Percentiles rank a stretch among this genome's conserved stretches.
phyloP scores from a whole-genome alignment of 805 yeast genomes.

The Wickerhamiella slavikovae region DNA sequence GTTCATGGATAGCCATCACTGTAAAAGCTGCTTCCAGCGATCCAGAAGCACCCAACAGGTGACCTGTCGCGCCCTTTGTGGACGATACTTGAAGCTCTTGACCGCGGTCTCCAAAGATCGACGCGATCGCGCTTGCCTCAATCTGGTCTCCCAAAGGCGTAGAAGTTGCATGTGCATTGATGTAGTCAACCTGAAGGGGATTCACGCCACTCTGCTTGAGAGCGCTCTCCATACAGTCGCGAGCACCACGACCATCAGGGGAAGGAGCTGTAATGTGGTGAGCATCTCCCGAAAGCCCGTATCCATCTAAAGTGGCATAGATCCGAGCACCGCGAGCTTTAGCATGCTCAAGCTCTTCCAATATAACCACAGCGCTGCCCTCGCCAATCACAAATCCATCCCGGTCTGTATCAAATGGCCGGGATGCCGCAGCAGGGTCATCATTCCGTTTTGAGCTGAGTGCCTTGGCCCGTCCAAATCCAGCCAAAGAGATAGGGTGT shows the following conservation, averaged over 20 bases:
- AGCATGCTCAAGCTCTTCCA: conserved; percentile 70
- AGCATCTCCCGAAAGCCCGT: conserved; percentile 85
- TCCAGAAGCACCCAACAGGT: conserved; percentile 89
- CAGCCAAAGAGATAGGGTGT: conserved; percentile 74
- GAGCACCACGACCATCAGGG: conserved; percentile 68
- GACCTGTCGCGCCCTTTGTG: conserved; percentile 86
- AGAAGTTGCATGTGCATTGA: conserved; percentile 95
- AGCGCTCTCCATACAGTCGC: conserved; percentile 64
- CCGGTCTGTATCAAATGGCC: conserved; percentile 70
- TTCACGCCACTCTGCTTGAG: conserved; percentile 27
- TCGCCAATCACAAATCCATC: conserved; percentile 86
- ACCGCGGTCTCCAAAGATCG: conserved; percentile 22
- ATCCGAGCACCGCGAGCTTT: conserved; percentile 38
- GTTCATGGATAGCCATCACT: conserved; percentile 36
- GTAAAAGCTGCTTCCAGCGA: conserved; percentile 79
- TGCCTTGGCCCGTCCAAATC: conserved; percentile 78
- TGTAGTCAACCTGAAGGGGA: conserved; percentile 38
- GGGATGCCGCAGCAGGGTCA: conserved; percentile 41
- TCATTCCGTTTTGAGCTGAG: conserved; percentile 45
- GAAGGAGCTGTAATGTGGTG: conserved; percentile 84
- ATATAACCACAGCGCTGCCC: conserved; percentile 65
- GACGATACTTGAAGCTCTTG: conserved; percentile 33
- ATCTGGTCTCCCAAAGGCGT: conserved; percentile 78
- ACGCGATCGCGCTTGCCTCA: conserved; percentile 53
- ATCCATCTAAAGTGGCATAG: conserved; percentile 68